Percentiles rank a stretch among this genome's conserved stretches.
Evolutionary conservation across 805 yeast genomes (phyloP).

Genomic region (Yarrowia bubula): DNA sequence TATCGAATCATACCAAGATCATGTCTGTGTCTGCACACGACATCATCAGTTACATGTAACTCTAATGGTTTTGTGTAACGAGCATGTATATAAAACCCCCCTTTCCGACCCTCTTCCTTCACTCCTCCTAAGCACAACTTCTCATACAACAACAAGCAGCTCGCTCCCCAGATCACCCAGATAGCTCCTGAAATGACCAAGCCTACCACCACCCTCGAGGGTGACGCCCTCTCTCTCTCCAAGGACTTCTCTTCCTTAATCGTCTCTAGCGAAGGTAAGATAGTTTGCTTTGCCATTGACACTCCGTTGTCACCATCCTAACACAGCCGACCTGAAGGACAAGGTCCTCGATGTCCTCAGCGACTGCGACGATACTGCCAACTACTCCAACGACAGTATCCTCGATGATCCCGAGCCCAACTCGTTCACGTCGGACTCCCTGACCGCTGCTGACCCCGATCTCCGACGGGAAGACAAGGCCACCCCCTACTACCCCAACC

Average conservation of each 20-base stretch:
- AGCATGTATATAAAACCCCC: not conserved
- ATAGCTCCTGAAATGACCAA: constrained; percentile 21
- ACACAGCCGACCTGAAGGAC: constrained; percentile 23
- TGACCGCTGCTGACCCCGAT: constrained; percentile 23
- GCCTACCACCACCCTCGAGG: not conserved
- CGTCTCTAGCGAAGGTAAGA: constrained; percentile 22
- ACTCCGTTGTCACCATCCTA: not conserved
- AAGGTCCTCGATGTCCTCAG: constrained; percentile 19
- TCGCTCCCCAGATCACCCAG: not conserved
- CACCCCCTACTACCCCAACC: constrained; percentile 23
- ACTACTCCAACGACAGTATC: not conserved
- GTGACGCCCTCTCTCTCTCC: not conserved
- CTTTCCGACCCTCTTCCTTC: not conserved
- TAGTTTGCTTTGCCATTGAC: not conserved
- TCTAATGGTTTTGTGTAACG: not conserved
- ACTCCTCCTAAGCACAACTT: not conserved
- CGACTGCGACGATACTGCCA: constrained; percentile 7
- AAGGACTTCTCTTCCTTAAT: constrained; percentile 1
- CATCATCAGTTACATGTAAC: not conserved
- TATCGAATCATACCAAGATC: too few species aligned
- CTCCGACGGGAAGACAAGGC: not conserved
- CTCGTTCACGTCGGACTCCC: constrained; percentile 23
- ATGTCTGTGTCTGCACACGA: not conserved
- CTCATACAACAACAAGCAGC: not conserved
- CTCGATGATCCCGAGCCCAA: constrained; percentile 20